Evolutionary conservation across 305 asterid genomes (phyloP).

Genomic region (Withania somnifera): DNA sequence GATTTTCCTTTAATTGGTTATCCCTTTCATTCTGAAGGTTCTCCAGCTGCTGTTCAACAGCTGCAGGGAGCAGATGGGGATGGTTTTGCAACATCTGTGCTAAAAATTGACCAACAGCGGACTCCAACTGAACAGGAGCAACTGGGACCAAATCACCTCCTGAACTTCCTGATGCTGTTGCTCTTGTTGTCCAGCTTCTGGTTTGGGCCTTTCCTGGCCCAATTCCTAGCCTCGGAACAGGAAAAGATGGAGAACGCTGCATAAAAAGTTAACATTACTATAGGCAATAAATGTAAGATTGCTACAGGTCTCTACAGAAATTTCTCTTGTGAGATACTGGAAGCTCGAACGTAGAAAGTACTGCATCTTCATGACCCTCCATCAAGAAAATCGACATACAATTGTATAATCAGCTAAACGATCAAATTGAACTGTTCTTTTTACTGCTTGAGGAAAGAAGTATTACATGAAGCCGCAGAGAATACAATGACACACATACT

Average conservation of each 20-base stretch:
- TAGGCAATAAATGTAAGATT: background rate
- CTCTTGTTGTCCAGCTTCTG: conserved; percentile 47
- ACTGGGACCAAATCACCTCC: conserved; percentile 41
- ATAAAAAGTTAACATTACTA: conserved; percentile 14
- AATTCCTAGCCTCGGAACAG: conserved; percentile 37
- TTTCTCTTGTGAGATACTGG: conserved; percentile 2
- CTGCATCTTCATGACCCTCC: background rate
- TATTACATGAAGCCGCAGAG: background rate
- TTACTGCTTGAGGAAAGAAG: background rate
- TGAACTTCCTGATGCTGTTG: conserved; percentile 53
- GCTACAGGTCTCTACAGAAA: background rate
- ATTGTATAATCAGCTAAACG: background rate
- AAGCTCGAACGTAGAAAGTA: conserved; percentile 4
- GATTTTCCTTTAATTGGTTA: conserved; percentile 26
- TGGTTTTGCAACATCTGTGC: conserved; percentile 53
- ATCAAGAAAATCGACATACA: background rate
- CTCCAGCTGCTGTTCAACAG: conserved; percentile 91
- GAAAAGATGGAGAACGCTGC: conserved; percentile 38
- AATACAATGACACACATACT: background rate
- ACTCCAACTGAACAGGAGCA: conserved; percentile 75
- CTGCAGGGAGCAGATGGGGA: conserved; percentile 68
- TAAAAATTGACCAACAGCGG: conserved; percentile 82
- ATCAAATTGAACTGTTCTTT: background rate
- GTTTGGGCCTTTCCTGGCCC: conserved; percentile 38
- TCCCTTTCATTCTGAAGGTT: conserved; percentile 65